Conservation (phyloP, 306 rosid species). For the Dryas alaskensis region DNA sequence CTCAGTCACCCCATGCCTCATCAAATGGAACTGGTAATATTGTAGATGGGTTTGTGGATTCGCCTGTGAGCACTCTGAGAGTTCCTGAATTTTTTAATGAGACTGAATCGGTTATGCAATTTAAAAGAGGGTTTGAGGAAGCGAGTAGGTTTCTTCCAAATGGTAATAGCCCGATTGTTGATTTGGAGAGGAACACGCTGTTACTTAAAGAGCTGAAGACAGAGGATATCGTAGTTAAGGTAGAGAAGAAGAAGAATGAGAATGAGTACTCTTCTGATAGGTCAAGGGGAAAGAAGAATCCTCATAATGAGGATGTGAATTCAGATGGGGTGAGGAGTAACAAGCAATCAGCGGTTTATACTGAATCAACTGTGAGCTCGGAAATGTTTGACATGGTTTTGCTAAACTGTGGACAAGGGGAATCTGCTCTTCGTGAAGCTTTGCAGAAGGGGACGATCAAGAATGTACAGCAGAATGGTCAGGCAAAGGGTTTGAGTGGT, state of each 20-base stretch:
- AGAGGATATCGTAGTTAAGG: constrained; percentile 16
- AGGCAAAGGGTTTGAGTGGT: constrained; percentile 24
- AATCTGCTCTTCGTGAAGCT: constrained; percentile 24
- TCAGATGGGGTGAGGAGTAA: constrained; percentile 30
- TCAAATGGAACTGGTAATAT: constrained; percentile 19
- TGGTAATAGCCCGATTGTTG: constrained; percentile 16
- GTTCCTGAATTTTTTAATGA: constrained; percentile 26
- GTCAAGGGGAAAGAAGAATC: constrained; percentile 34
- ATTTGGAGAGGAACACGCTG: constrained; percentile 15
- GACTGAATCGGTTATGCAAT: constrained; percentile 30
- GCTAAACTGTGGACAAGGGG: constrained; percentile 18
- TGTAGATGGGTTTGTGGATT: constrained; percentile 30
- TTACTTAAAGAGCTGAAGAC: constrained; percentile 24
- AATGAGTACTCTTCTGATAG: constrained; percentile 13
- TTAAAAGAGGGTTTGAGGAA: constrained; percentile 37
- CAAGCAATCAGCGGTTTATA: constrained; percentile 30
- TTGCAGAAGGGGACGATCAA: constrained; percentile 27
- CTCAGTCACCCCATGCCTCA: constrained; percentile 23
- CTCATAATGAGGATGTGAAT: constrained; percentile 10
- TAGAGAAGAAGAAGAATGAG: constrained; percentile 15
- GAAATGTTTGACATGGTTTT: constrained; percentile 40
- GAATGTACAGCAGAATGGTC: constrained; percentile 26
- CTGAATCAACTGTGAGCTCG: constrained; percentile 31
- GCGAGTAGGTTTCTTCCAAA: constrained; percentile 39
- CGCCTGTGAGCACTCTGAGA: constrained; percentile 32